These are phyloP conservation scores for Sporothrix mexicana DNA, from an alignment of 2,329 filamentous ascomycete genomes.

Conservation along the genomic window DNA sequence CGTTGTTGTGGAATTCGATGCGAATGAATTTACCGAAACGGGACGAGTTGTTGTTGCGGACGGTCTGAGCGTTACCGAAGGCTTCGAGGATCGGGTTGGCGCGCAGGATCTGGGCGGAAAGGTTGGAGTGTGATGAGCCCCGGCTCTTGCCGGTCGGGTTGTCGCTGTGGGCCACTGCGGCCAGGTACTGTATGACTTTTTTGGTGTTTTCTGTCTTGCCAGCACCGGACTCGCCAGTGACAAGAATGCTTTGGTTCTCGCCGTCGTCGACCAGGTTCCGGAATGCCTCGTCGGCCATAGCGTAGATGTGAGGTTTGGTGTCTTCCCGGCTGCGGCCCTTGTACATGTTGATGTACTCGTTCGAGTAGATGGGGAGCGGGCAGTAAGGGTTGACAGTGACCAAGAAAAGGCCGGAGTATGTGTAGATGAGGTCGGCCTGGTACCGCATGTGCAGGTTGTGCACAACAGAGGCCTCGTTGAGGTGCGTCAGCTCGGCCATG, in stretches of 20 bases:
- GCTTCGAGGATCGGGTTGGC: conserved; percentile 98
- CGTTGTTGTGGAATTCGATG: conserved; percentile 87
- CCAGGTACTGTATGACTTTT: conserved; percentile 98
- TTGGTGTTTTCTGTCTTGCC: conserved; percentile 99
- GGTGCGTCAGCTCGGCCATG: conserved; percentile 97
- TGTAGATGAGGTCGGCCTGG: conserved; percentile 95
- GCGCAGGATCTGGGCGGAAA: conserved; percentile 94
- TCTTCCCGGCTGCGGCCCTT: conserved; percentile 89
- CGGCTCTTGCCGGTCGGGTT: conserved; percentile 65
- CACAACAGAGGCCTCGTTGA: conserved; percentile 97
- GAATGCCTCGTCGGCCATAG: conserved; percentile 96
- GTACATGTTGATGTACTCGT: conserved; percentile 99
- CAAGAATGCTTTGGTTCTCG: conserved; percentile 94
- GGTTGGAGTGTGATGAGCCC: conserved; percentile 70
- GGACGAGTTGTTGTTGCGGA: conserved; percentile 97
- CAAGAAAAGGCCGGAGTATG: conserved; percentile 94
- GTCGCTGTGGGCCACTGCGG: conserved; percentile 88
- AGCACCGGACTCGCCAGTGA: conserved; percentile 96
- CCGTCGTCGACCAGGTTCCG: conserved; percentile 94
- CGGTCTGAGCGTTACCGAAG: conserved; percentile 97
- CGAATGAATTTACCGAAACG: conserved; percentile 98
- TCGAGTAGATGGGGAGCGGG: conserved; percentile 89
- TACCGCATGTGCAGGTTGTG: conserved; percentile 96
- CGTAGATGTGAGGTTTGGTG: conserved; percentile 95
- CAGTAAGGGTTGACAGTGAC: conserved; percentile 98